A percentile compares a stretch with the other conserved stretches of the same genome.
Evolutionary conservation across 2,329 filamentous ascomycete genomes (phyloP).

Genomic region (Fusarium poae): DNA sequence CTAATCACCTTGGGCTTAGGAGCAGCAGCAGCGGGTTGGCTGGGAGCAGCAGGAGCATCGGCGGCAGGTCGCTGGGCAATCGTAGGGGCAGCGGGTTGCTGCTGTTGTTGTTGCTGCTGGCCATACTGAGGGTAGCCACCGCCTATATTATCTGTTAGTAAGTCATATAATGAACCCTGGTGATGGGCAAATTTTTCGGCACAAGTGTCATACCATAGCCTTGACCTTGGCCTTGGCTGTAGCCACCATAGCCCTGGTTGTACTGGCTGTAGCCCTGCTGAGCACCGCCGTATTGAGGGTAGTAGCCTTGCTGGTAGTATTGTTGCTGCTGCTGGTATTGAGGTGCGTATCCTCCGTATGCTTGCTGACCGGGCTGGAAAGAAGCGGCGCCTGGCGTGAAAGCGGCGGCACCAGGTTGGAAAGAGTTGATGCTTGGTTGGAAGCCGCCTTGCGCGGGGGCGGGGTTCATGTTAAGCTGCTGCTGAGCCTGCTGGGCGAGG

Average conservation of each 20-base stretch:
- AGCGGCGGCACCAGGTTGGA: conserved; percentile 77
- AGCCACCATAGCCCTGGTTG: conserved; percentile 66
- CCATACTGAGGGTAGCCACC: conserved; percentile 68
- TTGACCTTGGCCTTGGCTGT: conserved; percentile 63
- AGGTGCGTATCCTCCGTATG: conserved; percentile 70
- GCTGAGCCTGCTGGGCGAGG: conserved; percentile 80
- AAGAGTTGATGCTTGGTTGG: conserved; percentile 70
- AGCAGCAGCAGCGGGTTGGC: conserved; percentile 60
- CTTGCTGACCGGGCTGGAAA: conserved; percentile 77
- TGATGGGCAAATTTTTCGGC: conserved; percentile 4
- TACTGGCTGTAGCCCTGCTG: conserved; percentile 64
- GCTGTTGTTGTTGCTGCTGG: conserved; percentile 55
- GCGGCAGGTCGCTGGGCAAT: conserved; percentile 47
- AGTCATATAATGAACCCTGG: conserved; percentile 12
- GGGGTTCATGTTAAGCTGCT: conserved; percentile 79
- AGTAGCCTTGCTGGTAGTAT: conserved; percentile 68
- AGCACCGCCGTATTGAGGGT: conserved; percentile 68
- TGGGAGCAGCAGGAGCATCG: conserved; percentile 58
- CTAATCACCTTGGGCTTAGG: conserved; percentile 75
- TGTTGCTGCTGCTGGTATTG: conserved; percentile 66
- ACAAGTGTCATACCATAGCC: conserved; percentile 55
- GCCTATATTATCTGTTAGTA: conserved; percentile 51
- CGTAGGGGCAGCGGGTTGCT: conserved; percentile 47
- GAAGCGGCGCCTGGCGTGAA: conserved; percentile 79
- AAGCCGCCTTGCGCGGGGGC: conserved; percentile 61